Conservation (phyloP, 805 yeast genomes). For the Kockiozyma suomiensis region DNA sequence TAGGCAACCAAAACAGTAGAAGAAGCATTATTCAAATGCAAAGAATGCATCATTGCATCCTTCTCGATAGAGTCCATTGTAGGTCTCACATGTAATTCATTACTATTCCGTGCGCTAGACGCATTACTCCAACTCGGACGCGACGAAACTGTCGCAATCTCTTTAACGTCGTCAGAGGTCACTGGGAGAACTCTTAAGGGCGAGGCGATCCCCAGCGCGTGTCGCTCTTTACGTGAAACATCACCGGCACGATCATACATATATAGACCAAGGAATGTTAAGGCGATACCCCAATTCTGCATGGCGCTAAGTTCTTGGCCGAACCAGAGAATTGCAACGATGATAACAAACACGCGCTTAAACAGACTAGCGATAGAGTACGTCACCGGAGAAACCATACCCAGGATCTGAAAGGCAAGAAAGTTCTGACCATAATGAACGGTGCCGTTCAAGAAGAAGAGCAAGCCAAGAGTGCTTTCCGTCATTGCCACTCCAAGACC, state of each 20-base stretch:
- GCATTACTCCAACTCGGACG: constrained; percentile 10
- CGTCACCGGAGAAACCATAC: constrained; percentile 79
- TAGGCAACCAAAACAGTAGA: constrained; percentile 16
- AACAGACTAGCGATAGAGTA: constrained; percentile 85
- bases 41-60: constrained; percentile 1
- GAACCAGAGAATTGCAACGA: constrained; percentile 70
- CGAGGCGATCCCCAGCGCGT: constrained; percentile 8
- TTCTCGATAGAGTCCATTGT: constrained; percentile 1
- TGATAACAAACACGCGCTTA: constrained; percentile 83
- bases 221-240: constrained; percentile 33
- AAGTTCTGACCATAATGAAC: constrained; percentile 80
- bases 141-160: not conserved
- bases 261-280: constrained; percentile 47
- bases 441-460: constrained; percentile 66
- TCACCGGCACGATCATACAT: constrained; percentile 49
- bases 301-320: constrained; percentile 48
- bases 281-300: constrained; percentile 48
- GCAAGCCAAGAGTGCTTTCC: constrained; percentile 42
- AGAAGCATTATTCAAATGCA: constrained; percentile 3
- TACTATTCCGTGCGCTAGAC: constrained; percentile 15
- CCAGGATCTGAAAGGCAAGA: constrained; percentile 77
- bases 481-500: constrained; percentile 24
- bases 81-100: constrained; percentile 3
- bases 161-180: constrained; percentile 19
- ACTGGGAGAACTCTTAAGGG: constrained; percentile 20